phyloP scores from a whole-genome alignment of 2,329 filamentous ascomycete genomes.

The Penicillium sp. region DNA sequence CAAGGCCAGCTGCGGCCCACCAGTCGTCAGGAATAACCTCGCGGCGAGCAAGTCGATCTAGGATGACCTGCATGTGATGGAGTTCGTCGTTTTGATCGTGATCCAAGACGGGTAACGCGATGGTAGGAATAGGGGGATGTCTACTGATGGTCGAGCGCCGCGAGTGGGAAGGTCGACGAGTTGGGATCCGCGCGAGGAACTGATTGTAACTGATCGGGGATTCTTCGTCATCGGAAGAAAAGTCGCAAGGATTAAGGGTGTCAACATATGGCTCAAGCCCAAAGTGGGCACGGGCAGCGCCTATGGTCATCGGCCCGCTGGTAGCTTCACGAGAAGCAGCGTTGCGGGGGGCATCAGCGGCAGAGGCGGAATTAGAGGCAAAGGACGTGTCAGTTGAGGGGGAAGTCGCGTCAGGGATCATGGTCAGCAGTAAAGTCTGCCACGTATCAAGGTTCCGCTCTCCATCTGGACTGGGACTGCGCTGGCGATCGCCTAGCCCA shows the following conservation, averaged over 20 bases:
- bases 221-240: conserved; percentile 36
- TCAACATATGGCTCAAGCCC: conserved; percentile 36
- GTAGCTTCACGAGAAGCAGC: conserved; percentile 34
- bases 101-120: conserved; percentile 33
- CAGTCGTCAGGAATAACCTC: conserved; percentile 78
- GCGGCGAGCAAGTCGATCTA: conserved; percentile 64
- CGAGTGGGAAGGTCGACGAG: conserved; percentile 23
- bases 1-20: conserved; percentile 70
- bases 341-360: conserved; percentile 27
- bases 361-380: conserved; percentile 51
- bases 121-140: conserved; percentile 34
- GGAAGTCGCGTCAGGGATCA: conserved; percentile 75
- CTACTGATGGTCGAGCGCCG: conserved; percentile 34
- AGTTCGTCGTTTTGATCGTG: conserved; percentile 41
- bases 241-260: conserved; percentile 39
- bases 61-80: conserved; percentile 66
- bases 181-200: conserved; percentile 10
- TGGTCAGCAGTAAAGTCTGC: conserved; percentile 75
- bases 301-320: conserved; percentile 25
- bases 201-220: conserved; percentile 15
- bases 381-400: conserved; percentile 82
- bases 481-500: conserved; percentile 77
- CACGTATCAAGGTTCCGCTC: conserved; percentile 58
- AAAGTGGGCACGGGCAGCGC: conserved; percentile 24
- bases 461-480: conserved; percentile 68